Conservation (phyloP, 352 stramenopile species). For the Phytophthora constricta region DNA sequence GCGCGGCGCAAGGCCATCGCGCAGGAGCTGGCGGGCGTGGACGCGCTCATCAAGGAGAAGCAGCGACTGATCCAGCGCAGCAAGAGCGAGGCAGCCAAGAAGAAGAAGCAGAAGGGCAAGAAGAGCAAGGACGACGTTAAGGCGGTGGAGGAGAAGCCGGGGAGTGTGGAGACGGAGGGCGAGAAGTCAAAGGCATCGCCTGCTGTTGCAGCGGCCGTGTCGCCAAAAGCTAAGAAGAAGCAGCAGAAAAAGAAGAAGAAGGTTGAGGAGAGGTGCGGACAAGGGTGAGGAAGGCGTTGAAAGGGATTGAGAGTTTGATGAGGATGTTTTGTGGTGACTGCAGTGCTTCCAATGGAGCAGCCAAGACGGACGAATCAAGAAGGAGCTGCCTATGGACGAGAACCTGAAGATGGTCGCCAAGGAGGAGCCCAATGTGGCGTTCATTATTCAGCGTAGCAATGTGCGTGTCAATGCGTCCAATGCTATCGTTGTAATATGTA, state of each 20-base stretch:
- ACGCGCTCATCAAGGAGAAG: slow-evolving; percentile 69
- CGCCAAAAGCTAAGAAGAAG: slow-evolving; percentile 48
- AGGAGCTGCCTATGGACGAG: slow-evolving; percentile 66
- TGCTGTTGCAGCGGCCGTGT: slow-evolving; percentile 4
- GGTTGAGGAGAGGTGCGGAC: slow-evolving; percentile 16
- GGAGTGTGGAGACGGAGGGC: slow-evolving; percentile 11
- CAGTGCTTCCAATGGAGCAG: slow-evolving; percentile 17
- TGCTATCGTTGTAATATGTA: too few species aligned
- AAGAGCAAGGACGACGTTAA: slow-evolving; percentile 25
- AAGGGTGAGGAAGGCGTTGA: background rate
- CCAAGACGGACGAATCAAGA: slow-evolving; percentile 21
- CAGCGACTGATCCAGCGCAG: slow-evolving; percentile 59
- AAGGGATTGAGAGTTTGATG: background rate
- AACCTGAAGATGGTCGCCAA: slow-evolving; percentile 71
- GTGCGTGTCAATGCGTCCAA: slow-evolving; percentile 39
- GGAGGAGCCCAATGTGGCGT: slow-evolving; percentile 77
- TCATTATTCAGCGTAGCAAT: slow-evolving; percentile 90
- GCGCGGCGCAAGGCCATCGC: slow-evolving; percentile 45
- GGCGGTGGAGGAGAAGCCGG: slow-evolving; percentile 23
- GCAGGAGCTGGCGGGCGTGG: slow-evolving; percentile 55
- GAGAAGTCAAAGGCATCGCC: slow-evolving; percentile 17
- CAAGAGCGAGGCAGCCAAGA: slow-evolving; percentile 46
- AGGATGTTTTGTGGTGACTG: slow-evolving; percentile 1
- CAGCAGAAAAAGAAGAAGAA: slow-evolving; percentile 40
- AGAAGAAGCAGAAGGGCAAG: slow-evolving; percentile 56